Base-by-base conservation (phyloP, 257 asterid species). In the Nicotiana sylvestris region DNA sequence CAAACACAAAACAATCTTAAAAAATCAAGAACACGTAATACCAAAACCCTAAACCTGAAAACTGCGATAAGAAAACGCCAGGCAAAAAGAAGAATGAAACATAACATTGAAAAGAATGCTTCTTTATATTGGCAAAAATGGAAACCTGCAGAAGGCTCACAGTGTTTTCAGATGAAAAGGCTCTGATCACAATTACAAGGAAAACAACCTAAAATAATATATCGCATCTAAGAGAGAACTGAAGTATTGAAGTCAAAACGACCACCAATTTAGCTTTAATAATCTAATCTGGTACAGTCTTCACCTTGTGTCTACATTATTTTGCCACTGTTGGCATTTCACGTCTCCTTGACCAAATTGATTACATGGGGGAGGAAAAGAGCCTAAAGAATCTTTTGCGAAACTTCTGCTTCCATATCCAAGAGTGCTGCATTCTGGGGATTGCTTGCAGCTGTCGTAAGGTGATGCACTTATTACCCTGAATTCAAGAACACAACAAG, bases 381-480 rank as follows among this genome's bases (percentile, higher is more conserved):
- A 87, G 66, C 90, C 91, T 8, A 90, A 85, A 77, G 92, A 87
- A 85, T 89, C 86, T 87, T 82, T 61, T 4, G 92, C 84, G 65
- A 87, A 70, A 89, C 92, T 87, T 79, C 77, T 82, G 81, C 86
- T 83, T 5, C 69, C 89, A 68, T 83, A 86, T 76, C 81, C 92
- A 27, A 89, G 89, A 57, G 68, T 77, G 83, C 84, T 83, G 79
- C 87, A 81, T 16, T 91, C 97, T 82, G 82, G 80, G 76, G 93
- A 79, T 82, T 83, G 85, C 49, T 68, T 81, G 13, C 81, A 89
- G 51, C 66, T 90, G 43, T 43, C 51, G 70, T 95, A 95, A 66
- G 98, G 97, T 56, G 90, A 85, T 67, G 87, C 82, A 81, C 76
- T 84, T 29, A 88, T 81, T 30, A 85, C 91, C 91, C 98, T 94